Conservation (phyloP, 1,284 basidiomycete species). For the Cryptococcus sp. region DNA sequence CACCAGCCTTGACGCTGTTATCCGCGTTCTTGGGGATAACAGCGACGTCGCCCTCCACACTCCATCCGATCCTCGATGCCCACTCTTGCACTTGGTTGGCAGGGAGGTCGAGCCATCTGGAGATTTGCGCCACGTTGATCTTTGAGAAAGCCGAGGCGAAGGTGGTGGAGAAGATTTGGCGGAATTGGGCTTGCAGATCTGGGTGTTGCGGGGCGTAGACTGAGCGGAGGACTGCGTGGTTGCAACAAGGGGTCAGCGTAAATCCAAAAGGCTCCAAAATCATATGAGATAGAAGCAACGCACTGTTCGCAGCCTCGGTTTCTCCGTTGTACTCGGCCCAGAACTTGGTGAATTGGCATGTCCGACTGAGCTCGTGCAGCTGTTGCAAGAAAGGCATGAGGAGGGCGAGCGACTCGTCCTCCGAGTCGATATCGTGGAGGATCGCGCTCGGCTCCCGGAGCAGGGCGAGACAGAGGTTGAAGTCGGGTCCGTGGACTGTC, state of each 20-base stretch:
- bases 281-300: slow-evolving; percentile 13
- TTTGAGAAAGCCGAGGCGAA: slow-evolving; percentile 47
- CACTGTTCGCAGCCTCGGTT: slow-evolving; percentile 42
- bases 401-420: slow-evolving; percentile 72
- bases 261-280: neutral
- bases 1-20: slow-evolving; percentile 91
- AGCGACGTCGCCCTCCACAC: slow-evolving; percentile 66
- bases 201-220: slow-evolving; percentile 47
- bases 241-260: neutral
- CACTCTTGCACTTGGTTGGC: slow-evolving; percentile 65
- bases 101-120: slow-evolving; percentile 48
- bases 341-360: slow-evolving; percentile 88
- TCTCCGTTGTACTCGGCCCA: slow-evolving; percentile 74
- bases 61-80: slow-evolving; percentile 71
- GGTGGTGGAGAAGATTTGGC: slow-evolving; percentile 43
- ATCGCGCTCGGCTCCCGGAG: slow-evolving; percentile 47
- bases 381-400: slow-evolving; percentile 74
- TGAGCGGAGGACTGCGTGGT: slow-evolving; percentile 38
- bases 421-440: slow-evolving; percentile 59
- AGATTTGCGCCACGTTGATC: slow-evolving; percentile 32
- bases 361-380: slow-evolving; percentile 75
- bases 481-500: slow-evolving; percentile 72
- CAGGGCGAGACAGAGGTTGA: slow-evolving; percentile 87
- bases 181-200: slow-evolving; percentile 37
- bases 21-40: slow-evolving; percentile 83